Evolutionary conservation across 805 yeast species (phyloP), one percentile per base, ranked within the genome.

Genomic region (Isabelozyma gotoi): DNA sequence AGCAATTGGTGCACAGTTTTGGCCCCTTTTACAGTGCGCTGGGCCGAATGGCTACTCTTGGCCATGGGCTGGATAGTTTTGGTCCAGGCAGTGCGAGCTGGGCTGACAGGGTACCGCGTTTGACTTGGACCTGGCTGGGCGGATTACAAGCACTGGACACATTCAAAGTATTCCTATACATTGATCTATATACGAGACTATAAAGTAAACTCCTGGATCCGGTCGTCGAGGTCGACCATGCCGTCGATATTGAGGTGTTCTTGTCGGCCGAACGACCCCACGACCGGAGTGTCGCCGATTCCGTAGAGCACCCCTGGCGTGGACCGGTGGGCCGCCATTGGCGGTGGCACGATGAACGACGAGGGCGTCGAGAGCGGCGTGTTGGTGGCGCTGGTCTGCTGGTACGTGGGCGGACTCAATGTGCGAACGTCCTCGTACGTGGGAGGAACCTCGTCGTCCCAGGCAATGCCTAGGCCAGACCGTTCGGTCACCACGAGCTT

Each of bases 381-480:
- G 10, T n/a, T 24, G 3, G 29, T 24, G 12, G 29, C 29, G 12
- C 29, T 24, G 7, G 35, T 31, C 37, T 59, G 65, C 29, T 52
- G 52, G 49, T 94, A 92, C 2, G 82, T 80, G 1, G 99, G 99
- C 0, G 99, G 99, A 17, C 91, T 81, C 35, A 88, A 72, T 0
- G 95, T 81, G 20, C 81, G 73, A 16, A 94, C 90, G 51, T 89
- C 92, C 42, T 81, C 88, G 57, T 94, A 94, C 16, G 90, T 86
- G 1, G 99, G 99, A 2, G 99, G 99, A 14, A 95, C 98, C 64
- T 94, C 99, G 59, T 92, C 97, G 64, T 92, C 97, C 98, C 99
- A 94, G 0, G 97, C 86, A 21, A 94, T 88, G 4, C 99, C 99
- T 34, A 94, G 73, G 0, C 99, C 99, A 0, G 96, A 85, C 46